These are phyloP conservation scores for Castanea crenata DNA, from an alignment of 306 rosid genomes.

Conservation along the genomic window DNA sequence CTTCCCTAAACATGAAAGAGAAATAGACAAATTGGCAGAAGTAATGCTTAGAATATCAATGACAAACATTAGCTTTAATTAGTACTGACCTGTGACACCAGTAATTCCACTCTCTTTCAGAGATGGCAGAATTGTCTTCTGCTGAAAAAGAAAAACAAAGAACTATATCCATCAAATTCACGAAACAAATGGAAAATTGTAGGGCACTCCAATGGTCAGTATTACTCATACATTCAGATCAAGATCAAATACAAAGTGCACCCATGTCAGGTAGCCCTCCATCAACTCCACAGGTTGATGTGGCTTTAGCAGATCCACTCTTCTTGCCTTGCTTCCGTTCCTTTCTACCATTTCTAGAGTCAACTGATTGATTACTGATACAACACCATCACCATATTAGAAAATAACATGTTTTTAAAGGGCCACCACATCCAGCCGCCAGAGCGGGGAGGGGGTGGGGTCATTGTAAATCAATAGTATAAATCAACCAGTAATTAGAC, in stretches of 20 bases:
- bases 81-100: constrained; percentile 20
- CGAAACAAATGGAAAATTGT: not conserved
- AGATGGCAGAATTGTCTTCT: constrained; percentile 15
- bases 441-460: too few relatives aligned
- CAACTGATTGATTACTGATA: constrained; percentile 52
- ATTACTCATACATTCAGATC: constrained; percentile 28
- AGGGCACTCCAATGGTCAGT: constrained; percentile 1
- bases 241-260: constrained; percentile 74
- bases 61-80: not conserved
- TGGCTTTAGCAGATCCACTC: constrained; percentile 37
- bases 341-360: constrained; percentile 49
- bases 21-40: constrained; percentile 12
- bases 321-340: constrained; percentile 56
- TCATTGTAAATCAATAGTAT: not conserved
- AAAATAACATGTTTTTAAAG: not conserved
- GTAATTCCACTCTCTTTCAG: constrained; percentile 15
- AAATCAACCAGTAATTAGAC: not conserved
- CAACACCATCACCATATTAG: constrained; percentile 23
- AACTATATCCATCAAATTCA: constrained; percentile 10
- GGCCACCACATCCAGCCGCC: not conserved
- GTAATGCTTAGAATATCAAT: too few relatives aligned
- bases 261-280: constrained; percentile 70
- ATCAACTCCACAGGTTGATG: constrained; percentile 28
- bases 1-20: constrained; percentile 2
- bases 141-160: constrained; percentile 7